phyloP scores from a whole-genome alignment of 768 basidiomycete species.

The Phaeotremella skinneri region DNA sequence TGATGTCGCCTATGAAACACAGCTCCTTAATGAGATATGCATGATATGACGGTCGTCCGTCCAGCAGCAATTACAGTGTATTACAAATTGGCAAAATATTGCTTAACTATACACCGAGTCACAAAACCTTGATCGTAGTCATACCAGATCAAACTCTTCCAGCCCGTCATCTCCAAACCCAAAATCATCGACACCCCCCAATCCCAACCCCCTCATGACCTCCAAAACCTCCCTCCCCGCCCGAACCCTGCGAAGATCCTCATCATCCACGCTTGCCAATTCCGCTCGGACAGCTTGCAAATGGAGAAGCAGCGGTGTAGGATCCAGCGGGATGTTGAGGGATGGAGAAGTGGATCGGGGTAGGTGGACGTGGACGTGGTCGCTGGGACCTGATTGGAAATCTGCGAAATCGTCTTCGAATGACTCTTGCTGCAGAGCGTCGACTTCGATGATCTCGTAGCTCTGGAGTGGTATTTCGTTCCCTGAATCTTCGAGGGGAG shows the following conservation, averaged over 20 bases:
- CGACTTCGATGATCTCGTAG: background rate
- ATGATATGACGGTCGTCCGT: too few relatives aligned
- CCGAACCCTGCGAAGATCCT: constrained; percentile 35
- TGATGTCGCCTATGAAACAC: too few relatives aligned
- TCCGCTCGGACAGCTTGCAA: constrained; percentile 39
- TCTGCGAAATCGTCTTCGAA: constrained; percentile 32
- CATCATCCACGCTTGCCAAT: constrained; percentile 28
- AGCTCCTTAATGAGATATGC: background rate
- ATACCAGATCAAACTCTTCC: background rate
- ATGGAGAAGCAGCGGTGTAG: constrained; percentile 42
- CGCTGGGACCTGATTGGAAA: constrained; percentile 30
- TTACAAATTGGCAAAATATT: too few relatives aligned
- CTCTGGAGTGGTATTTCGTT: background rate
- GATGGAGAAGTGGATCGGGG: background rate
- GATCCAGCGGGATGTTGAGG: constrained; percentile 29
- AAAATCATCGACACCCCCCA: constrained; percentile 14
- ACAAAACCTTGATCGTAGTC: background rate
- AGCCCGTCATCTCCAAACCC: background rate
- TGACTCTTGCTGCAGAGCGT: constrained; percentile 25
- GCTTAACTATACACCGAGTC: background rate
- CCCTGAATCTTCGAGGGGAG: background rate
- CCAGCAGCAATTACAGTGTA: too few relatives aligned
- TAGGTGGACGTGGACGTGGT: background rate
- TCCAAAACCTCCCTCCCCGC: constrained; percentile 39
- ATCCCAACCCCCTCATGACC: constrained; percentile 30